These are phyloP conservation scores for Claviceps paspali DNA, from an alignment of 2,329 filamentous ascomycete genomes.

Conservation along the genomic window DNA sequence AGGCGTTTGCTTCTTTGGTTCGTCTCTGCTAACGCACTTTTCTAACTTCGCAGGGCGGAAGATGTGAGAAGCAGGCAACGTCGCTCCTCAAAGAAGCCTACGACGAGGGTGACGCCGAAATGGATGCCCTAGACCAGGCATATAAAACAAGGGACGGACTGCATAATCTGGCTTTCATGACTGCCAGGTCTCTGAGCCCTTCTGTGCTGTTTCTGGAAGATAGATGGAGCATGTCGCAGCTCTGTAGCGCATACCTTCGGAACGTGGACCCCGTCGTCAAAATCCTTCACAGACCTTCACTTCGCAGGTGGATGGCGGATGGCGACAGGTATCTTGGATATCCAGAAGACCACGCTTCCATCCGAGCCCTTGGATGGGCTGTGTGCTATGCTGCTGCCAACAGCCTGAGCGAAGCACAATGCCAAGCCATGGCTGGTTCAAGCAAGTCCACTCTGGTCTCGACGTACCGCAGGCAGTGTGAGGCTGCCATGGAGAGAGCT, in stretches of 20 bases:
- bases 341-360: conserved; percentile 5
- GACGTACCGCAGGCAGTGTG: conserved; percentile 6
- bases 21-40: too few relatives aligned
- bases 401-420: conserved; percentile 13
- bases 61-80: background rate
- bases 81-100: background rate
- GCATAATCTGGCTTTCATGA: too few relatives aligned
- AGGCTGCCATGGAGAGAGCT: conserved; percentile 10
- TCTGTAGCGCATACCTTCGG: conserved; percentile 5
- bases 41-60: background rate
- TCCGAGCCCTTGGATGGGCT: conserved; percentile 9
- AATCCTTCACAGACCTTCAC: conserved; percentile 7
- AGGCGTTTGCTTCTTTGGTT: too few relatives aligned
- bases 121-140: background rate
- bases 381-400: conserved; percentile 12
- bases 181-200: background rate
- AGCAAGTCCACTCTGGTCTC: conserved; percentile 7
- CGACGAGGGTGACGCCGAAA: background rate
- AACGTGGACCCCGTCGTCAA: conserved; percentile 9
- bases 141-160: too few relatives aligned
- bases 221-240: background rate
- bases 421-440: conserved; percentile 7
- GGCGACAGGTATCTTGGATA: conserved; percentile 12
- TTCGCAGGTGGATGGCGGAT: conserved; percentile 9
- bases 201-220: background rate